Evolutionary conservation across 2,329 filamentous ascomycete species (phyloP).

Genomic region (Setomelanomma holmii): DNA sequence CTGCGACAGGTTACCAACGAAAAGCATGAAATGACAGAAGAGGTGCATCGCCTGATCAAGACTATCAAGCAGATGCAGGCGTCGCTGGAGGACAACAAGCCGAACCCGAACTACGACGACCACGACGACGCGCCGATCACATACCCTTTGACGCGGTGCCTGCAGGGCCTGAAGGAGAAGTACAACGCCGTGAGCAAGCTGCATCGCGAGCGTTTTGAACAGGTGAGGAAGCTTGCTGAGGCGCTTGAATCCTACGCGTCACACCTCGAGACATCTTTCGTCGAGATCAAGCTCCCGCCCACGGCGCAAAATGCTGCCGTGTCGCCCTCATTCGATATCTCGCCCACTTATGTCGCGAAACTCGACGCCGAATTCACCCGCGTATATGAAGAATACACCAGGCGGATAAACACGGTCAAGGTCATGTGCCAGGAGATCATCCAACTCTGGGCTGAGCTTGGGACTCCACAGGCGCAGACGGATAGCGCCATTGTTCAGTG

Average conservation of each 20-base stretch:
- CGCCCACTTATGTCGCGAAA: conserved; percentile 81
- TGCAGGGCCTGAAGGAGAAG: conserved; percentile 84
- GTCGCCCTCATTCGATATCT: conserved; percentile 89
- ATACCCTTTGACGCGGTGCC: conserved; percentile 80
- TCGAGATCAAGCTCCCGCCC: conserved; percentile 84
- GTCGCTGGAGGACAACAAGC: conserved; percentile 79
- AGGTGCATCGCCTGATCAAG: conserved; percentile 84
- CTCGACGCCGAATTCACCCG: conserved; percentile 91
- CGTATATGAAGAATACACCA: conserved; percentile 95
- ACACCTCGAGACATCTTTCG: conserved; percentile 88
- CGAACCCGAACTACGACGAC: conserved; percentile 69
- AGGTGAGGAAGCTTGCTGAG: conserved; percentile 93
- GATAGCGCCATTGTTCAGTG: conserved; percentile 86
- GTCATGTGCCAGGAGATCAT: conserved; percentile 83
- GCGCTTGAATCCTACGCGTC: conserved; percentile 96
- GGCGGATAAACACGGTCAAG: conserved; percentile 78
- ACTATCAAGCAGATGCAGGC: conserved; percentile 92
- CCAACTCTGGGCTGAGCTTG: conserved; percentile 93
- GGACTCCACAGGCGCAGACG: conserved; percentile 91
- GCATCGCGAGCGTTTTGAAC: conserved; percentile 90
- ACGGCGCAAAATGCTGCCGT: conserved; percentile 77
- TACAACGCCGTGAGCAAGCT: conserved; percentile 79
- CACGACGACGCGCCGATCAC: conserved; percentile 78
- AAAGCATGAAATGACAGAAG: conserved; percentile 89
- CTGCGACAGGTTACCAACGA: conserved; percentile 83